Base-by-base conservation (phyloP, 2,329 filamentous ascomycete species). In the Knoxdaviesia capensis region DNA sequence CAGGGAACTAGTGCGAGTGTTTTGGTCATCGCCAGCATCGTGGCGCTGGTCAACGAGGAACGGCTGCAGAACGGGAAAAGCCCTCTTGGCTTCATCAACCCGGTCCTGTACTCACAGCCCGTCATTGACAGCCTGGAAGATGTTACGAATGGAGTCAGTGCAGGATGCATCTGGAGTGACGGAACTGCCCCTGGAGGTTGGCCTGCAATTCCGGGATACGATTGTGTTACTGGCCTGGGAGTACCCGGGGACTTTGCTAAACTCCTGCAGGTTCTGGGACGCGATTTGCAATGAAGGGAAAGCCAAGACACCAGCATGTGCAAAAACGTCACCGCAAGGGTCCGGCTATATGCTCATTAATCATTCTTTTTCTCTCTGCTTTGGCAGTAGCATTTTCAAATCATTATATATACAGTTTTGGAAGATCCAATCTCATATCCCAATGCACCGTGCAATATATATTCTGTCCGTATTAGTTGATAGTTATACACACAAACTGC, bases 31-130 rank as follows among this genome's bases (percentile, higher is more conserved):
- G 70, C 69, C 5, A 57, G 66, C 29, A 62, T 75, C 52, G 55
- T 76, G 39, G 64, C 68, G 4, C 54, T 71, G 5, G 59, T 72
- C 43, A 73, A 74, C 45, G 69, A 72, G 43, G 63, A 60, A 42
- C 55, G 69, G n/a, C 51, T 71, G 39, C 55, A 63, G 3, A 54
- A 53, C 2, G 66, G 66, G 4, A 70, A 67, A 59, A 51, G 54
- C 5, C 54, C 61, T 1, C 52, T 74, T 6, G 72, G 71, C 0
- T 76, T 67, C 57, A 53, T 74, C 34, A 75, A 74, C 47, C 60
- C 62, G 31, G 48, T 53, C 36, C 52, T 72, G 30, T 71, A 72
- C 48, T 57, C 57, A 3, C 39, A 48, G 1, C 44, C 53, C 41
- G 59, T 65, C 28, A 54, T 53, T 34, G 47, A 40, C 0, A 55